Evolutionary conservation across 768 basidiomycete genomes (phyloP).

Genomic region (Amanita polypyramis): DNA sequence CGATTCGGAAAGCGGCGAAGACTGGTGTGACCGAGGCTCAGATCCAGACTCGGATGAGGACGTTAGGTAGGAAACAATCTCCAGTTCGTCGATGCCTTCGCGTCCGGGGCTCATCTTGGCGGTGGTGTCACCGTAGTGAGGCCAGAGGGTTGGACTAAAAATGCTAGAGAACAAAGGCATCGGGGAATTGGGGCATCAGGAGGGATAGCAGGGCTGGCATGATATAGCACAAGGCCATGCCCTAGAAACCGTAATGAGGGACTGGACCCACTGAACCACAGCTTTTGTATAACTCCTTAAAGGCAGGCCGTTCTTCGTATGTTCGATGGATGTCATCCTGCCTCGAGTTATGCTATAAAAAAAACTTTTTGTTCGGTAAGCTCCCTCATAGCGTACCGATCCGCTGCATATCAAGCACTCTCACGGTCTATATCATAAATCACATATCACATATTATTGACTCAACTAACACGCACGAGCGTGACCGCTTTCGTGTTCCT

Average conservation of each 20-base stretch:
- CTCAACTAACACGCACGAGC: not conserved
- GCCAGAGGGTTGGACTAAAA: not conserved
- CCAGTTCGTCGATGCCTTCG: not conserved
- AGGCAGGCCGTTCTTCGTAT: conserved; percentile 1
- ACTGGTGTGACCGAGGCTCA: not conserved
- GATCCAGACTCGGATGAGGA: conserved; percentile 1
- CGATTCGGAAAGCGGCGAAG: not conserved
- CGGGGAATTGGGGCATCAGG: not conserved
- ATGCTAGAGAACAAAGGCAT: not conserved
- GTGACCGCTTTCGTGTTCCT: not conserved
- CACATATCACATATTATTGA: not conserved
- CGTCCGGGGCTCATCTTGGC: not conserved
- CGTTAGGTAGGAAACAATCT: not conserved
- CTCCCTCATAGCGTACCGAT: not conserved
- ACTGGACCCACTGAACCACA: conserved; percentile 5
- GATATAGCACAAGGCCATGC: not conserved
- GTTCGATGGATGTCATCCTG: not conserved
- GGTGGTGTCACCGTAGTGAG: not conserved
- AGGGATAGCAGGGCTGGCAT: not conserved
- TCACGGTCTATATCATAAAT: not conserved
- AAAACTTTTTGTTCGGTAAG: not conserved
- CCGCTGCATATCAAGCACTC: not conserved
- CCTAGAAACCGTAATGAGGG: not conserved
- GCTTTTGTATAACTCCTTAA: conserved; percentile 3
- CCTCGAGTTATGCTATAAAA: conserved; percentile 3